Percentiles rank a stretch among this genome's conserved stretches.
Conservation (phyloP, 108 stramenopile species). For the Cyclotella atomus region DNA sequence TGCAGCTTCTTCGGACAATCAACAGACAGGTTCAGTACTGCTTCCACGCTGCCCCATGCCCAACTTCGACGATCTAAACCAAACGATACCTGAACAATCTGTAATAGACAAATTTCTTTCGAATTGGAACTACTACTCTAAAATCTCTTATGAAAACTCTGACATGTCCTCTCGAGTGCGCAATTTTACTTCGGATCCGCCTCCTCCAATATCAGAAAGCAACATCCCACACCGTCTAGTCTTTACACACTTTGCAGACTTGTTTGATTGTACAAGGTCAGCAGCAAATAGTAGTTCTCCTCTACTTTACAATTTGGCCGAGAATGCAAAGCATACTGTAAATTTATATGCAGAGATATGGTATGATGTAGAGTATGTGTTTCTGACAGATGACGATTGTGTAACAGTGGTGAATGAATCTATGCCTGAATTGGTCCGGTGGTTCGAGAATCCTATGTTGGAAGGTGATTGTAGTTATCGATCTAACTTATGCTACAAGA, state of each 20-base stretch:
- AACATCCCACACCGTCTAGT: constrained; percentile 18
- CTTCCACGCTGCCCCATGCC: neutral
- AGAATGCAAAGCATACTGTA: neutral
- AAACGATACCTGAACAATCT: neutral
- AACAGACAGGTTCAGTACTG: too few relatives aligned
- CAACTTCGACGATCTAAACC: neutral
- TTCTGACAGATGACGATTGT: constrained; percentile 5
- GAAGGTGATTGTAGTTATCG: neutral
- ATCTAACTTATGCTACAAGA: neutral
- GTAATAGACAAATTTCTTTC: neutral
- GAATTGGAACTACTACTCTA: neutral
- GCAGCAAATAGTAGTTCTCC: neutral
- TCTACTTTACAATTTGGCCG: neutral
- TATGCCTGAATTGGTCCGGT: neutral
- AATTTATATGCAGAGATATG: neutral
- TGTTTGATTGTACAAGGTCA: neutral
- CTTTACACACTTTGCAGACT: neutral
- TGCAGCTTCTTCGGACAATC: too few relatives aligned
- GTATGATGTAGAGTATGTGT: neutral
- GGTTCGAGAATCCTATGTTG: neutral
- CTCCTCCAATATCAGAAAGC: neutral
- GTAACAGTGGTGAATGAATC: neutral
- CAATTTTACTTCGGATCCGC: neutral
- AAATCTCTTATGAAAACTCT: neutral
- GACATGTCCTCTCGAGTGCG: neutral